Base-by-base conservation (phyloP, 179 eudicot genomes). In the Pouteria campechiana region DNA sequence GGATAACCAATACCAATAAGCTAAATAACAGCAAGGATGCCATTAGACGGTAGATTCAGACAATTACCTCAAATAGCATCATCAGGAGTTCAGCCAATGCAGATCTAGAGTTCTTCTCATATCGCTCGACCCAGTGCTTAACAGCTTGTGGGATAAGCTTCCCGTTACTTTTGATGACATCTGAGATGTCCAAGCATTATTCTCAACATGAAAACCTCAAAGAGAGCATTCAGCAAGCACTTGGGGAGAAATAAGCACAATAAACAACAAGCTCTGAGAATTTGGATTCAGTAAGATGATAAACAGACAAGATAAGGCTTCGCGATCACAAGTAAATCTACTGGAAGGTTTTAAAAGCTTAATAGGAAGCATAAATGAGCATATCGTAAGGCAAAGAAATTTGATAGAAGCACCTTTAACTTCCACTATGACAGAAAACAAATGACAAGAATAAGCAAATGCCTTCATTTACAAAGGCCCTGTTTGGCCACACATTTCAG, bases 11-110 rank as follows among this genome's bases (percentile, higher is more conserved):
- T 8, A 38, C 8, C 1, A 42, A 41, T 7, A 8, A 19, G 18
- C n/a, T n/a, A n/a, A n/a, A n/a, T n/a, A n/a, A 24, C 25, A 36
- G 10, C 1, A 28, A 37, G 4, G 28, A 47, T 13, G 7, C 22
- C 36, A 33, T 2, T 3, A 32, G 9, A 10, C 3, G 7, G 11
- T 1, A 8, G 23, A 16, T 5, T 11, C 17, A 20, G n/a, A 3
- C 18, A 44, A 41, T 63, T 72, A 86, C 95, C 95, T 90, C 98
- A 66, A 90, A 90, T 37, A 86, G 66, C 87, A 73, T 70, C 35
- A 72, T 42, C 54, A 85, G 60, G 28, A 90, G 89, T 56, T 79
- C 95, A 50, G 57, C 75, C 67, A 63, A 74, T 46, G 95, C 94
- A 30, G 81, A 68, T 53, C 74, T 90, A 23, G 65, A 67, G 47